Evolutionary conservation across 2,329 filamentous ascomycete genomes (phyloP).

Genomic region (Colletotrichum tropicicola): DNA sequence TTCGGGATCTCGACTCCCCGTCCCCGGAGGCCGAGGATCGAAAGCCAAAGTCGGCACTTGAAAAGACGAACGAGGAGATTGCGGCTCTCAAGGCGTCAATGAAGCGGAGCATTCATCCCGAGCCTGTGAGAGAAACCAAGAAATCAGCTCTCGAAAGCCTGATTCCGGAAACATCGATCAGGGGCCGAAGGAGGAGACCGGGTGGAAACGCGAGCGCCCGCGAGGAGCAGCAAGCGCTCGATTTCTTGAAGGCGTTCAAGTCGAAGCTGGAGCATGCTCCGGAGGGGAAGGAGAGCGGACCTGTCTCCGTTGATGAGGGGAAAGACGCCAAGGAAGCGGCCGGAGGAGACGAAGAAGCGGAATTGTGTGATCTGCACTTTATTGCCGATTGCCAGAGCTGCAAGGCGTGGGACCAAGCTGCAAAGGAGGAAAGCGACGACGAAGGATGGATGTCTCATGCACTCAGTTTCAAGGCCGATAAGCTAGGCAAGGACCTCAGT

Average conservation of each 20-base stretch:
- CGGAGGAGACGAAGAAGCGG: conserved; percentile 72
- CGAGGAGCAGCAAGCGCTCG: conserved; percentile 72
- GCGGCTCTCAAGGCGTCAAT: conserved; percentile 84
- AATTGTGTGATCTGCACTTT: conserved; percentile 92
- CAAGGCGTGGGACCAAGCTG: conserved; percentile 79
- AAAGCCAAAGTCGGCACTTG: conserved; percentile 62
- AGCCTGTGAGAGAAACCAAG: conserved; percentile 63
- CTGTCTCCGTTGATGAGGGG: conserved; percentile 34
- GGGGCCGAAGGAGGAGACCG: conserved; percentile 74
- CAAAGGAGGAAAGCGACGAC: conserved; percentile 66
- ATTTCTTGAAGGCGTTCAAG: conserved; percentile 82
- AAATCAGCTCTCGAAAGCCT: conserved; percentile 77
- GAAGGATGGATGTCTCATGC: conserved; percentile 87
- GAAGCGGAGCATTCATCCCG: conserved; percentile 68
- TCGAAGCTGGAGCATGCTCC: conserved; percentile 72
- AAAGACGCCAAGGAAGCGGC: conserved; percentile 33
- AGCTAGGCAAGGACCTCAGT: conserved; percentile 87
- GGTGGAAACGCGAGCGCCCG: conserved; percentile 61
- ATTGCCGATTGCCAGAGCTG: conserved; percentile 96
- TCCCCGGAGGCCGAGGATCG: conserved; percentile 46
- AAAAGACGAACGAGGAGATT: conserved; percentile 82
- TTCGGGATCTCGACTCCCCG: conserved; percentile 32
- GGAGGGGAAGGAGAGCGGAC: conserved; percentile 45
- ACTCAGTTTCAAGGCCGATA: conserved; percentile 88
- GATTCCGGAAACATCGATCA: conserved; percentile 76